Base-by-base conservation (phyloP, 2,329 filamentous ascomycete species). In the Alternaria tenuissima region DNA sequence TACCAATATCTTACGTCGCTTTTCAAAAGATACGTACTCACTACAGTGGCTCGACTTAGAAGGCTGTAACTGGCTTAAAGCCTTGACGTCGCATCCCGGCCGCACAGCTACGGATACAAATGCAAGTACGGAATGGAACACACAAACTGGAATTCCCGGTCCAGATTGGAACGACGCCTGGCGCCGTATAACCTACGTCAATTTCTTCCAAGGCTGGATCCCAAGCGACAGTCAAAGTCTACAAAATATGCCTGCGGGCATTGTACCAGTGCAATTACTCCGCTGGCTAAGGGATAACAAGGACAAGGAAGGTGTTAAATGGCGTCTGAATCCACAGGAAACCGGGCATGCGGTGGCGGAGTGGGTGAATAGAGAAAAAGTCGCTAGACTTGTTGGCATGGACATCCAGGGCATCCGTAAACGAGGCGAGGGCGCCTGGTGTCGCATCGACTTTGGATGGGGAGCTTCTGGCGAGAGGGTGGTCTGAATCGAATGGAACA, bases 41-140 rank as follows among this genome's bases (percentile, higher is more conserved):
- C 78, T 89, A 3, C 82, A 84, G 66, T 89, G 86, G 86, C 80
- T 89, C 2, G 87, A 89, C 66, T 76, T 89, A 1, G 85, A 88
- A 70, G 87, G 87, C 8, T 89, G 87, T 67, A 77, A 80, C 22
- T 89, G 87, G 87, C 68, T 84, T 32, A 77, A 80, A 16, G 85
- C 86, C 0, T 71, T 89, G 30, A 80, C 73, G 26, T 85, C 81
- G 80, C 75, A 60, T 24, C 20, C 30, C 7, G 39, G 53, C 9
- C 44, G 28, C 39, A 48, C 59, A 9, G 24, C 47, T 28, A 39
- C 32, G 5, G 38, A 59, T 32, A 26, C 44, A 36, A 32, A 24
- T n/a, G 32, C 42, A 16, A 55, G 12, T 14, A 59, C 43, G 12
- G 57, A 59, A 43, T 59, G 57, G 57, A 59, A 32, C 30, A 59